Evolutionary conservation across 352 stramenopile genomes (phyloP), one percentile per base, ranked within the genome.

Genomic region (Phytophthora pinifolia): DNA sequence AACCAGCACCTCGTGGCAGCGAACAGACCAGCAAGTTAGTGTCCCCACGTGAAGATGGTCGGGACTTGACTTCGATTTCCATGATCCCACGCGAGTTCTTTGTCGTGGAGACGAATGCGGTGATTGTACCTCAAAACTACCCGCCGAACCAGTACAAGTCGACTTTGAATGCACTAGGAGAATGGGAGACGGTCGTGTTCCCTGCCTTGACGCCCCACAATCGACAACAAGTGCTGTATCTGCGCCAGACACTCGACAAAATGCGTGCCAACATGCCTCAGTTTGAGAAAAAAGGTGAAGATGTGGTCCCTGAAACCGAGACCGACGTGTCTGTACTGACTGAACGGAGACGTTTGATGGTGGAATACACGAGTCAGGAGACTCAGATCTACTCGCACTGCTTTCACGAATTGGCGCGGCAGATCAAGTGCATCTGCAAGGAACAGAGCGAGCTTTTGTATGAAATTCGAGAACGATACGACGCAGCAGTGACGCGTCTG

Each of bases 31-130:
- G 29, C 20, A 29, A 22, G 9, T n/a, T 5, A 56, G 1, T 7
- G 9, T 7, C 30, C 20, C 10, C 33, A 18, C 32, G 38, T 56
- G 18, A 32, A 12, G 36, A 31, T 15, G 44, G 25, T 27, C 18
- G 9, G 17, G 50, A 46, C 43, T 32, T 78, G 32, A 62, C 60
- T 4, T 33, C 62, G 14, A 67, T 83, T 25, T 69, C 70, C 1
- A 70, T 76, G 64, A 82, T 93, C 39, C 83, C 83, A 2, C 76
- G 79, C 45, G 79, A 93, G 52, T 92, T 89, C 44, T 90, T 89
- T 35, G 67, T 93, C 25, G 22, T 93, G 29, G 83, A 93, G 61
- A 88, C 74, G 12, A 79, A 88, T 48, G 70, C 63, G 15, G 62
- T 93, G n/a, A 46, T 86, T 6, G 55, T 81, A 1, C 48, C 70